Base-by-base conservation (phyloP, 768 basidiomycete genomes). In the Dioszegia hungarica region DNA sequence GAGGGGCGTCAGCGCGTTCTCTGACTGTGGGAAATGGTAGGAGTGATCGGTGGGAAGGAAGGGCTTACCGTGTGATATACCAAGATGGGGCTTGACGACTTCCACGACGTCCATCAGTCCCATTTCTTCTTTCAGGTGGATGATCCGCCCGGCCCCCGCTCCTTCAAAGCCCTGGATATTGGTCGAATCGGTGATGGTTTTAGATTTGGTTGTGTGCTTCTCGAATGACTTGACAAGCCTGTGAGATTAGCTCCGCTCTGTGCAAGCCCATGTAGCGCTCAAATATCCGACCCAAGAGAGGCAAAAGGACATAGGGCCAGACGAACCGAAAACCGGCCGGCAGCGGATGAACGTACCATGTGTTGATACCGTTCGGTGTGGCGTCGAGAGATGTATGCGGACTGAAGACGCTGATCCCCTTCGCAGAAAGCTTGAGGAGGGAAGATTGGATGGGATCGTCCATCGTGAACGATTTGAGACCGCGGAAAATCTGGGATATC, bases 341-440 rank as follows among this genome's bases (percentile, higher is more conserved):
- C n/a, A n/a, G n/a, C n/a, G n/a, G n/a, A n/a, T n/a, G 33, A 28
- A 27, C 49, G 10, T 10, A 40, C 46, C 34, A 47, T 57, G 27
- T 43, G 69, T 94, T 95, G 51, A 94, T 83, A 0, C 94, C 93
- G 5, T 83, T 88, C 64, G 82, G 81, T 1, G 88, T 84, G n/a
- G 81, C 81, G 77, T 98, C 94, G 17, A 95, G 81, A 0, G 90
- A 84, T 0, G 88, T 90, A 77, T 98, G 94, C 2, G 94, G 90
- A 37, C 82, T 82, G 78, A 88, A 94, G 4, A 97, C 82, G 1
- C 86, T 87, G 54, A 97, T 86, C 0, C 92, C 92, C 12, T 83
- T 80, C 0, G 89, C 86, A 0, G 86, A 85, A 60, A 92, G 89
- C 54, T 79, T 81, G 5, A 98, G 82, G 22, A 98, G 81, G 3